Evolutionary conservation across 2,329 filamentous ascomycete genomes (phyloP).

Genomic region (Cladosporium halotolerans): DNA sequence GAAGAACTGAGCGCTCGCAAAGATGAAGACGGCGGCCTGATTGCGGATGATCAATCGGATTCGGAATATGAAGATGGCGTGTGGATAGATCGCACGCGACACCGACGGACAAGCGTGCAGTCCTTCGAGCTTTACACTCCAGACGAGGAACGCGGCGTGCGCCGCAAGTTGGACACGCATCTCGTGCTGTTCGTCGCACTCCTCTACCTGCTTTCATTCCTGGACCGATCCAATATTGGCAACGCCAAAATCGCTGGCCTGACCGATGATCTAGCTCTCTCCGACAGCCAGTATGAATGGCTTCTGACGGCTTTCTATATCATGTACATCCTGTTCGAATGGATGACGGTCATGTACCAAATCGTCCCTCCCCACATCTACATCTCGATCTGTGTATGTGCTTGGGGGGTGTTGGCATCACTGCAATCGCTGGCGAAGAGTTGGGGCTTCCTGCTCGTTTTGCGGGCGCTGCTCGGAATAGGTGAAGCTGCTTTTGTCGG

Average conservation of each 20-base stretch:
- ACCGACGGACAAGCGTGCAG: slow-evolving; percentile 24
- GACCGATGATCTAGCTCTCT: slow-evolving; percentile 48
- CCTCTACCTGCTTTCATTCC: slow-evolving; percentile 76
- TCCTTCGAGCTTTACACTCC: slow-evolving; percentile 51
- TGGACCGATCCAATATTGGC: slow-evolving; percentile 58
- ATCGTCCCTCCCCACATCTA: slow-evolving; percentile 57
- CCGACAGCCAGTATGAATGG: slow-evolving; percentile 54
- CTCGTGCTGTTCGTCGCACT: slow-evolving; percentile 76
- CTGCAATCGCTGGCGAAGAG: slow-evolving; percentile 51
- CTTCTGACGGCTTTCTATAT: slow-evolving; percentile 58
- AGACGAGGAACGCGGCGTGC: slow-evolving; percentile 54
- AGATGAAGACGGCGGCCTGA: background rate
- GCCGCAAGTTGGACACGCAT: slow-evolving; percentile 65
- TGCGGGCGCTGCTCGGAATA: slow-evolving; percentile 53
- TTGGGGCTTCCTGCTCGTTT: slow-evolving; percentile 52
- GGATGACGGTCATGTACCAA: slow-evolving; percentile 56
- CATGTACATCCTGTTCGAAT: slow-evolving; percentile 59
- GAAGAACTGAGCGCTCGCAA: slow-evolving; percentile 13
- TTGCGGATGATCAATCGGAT: slow-evolving; percentile 12
- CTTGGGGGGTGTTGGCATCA: slow-evolving; percentile 74
- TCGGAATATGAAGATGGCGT: slow-evolving; percentile 23
- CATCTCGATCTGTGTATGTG: slow-evolving; percentile 59
- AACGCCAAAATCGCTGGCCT: slow-evolving; percentile 59
- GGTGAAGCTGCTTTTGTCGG: slow-evolving; percentile 59
- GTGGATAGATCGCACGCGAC: background rate